A percentile compares a stretch with the other conserved stretches of the same genome.
These are phyloP conservation scores for Chamaecrista fasciculata DNA, from an alignment of 306 rosid genomes.

Conservation along the genomic window DNA sequence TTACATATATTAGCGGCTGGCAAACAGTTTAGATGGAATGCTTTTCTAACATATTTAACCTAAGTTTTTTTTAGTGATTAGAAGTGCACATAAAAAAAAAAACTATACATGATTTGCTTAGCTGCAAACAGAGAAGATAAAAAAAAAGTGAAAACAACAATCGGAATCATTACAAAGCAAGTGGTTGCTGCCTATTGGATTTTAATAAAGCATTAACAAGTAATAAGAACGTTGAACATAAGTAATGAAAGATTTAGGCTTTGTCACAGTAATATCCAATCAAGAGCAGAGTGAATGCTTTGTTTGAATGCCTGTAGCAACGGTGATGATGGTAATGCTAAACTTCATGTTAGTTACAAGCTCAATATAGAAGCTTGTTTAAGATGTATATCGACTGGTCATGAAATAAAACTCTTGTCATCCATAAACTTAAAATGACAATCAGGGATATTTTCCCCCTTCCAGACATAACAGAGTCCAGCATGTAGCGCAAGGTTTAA, in stretches of 20 bases:
- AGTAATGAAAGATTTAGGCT: background rate
- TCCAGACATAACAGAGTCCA: constrained; percentile 15
- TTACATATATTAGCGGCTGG: constrained; percentile 12
- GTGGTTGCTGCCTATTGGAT: constrained; percentile 5
- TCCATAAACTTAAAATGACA: constrained; percentile 24
- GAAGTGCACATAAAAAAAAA: constrained; percentile 3
- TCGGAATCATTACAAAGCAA: constrained; percentile 12
- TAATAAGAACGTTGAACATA: constrained; percentile 7
- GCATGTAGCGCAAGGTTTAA: constrained; percentile 20
- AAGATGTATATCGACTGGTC: background rate
- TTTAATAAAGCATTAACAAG: constrained; percentile 15
- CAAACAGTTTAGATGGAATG: constrained; percentile 20
- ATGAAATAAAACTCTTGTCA: constrained; percentile 17
- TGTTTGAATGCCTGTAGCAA: background rate
- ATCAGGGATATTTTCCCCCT: background rate
- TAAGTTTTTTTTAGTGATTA: background rate
- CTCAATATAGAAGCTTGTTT: constrained; percentile 8
- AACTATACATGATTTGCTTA: background rate
- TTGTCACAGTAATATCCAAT: constrained; percentile 6
- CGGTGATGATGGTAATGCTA: constrained; percentile 1
- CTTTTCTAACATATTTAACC: background rate
- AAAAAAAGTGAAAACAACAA: constrained; percentile 16
- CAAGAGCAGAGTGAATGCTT: background rate
- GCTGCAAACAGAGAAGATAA: constrained; percentile 4
- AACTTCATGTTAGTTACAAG: background rate